Conservation (phyloP, 2,329 filamentous ascomycete species). For the Aspergillus aculeatus region DNA sequence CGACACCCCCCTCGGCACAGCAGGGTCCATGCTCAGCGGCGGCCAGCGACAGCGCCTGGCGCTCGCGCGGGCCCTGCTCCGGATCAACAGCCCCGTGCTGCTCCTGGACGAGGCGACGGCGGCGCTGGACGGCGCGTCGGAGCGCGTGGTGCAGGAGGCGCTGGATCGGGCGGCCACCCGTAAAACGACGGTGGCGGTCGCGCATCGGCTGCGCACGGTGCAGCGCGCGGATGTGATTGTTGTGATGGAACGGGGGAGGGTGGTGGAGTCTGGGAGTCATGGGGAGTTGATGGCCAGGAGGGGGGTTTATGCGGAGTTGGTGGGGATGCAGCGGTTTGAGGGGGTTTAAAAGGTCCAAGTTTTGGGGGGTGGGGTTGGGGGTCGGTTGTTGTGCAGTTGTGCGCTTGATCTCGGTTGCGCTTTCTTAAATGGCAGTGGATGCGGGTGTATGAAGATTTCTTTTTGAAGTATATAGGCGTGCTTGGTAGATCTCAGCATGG, state of each 20-base stretch:
- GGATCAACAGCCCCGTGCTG: conserved; percentile 71
- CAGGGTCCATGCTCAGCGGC: conserved; percentile 46
- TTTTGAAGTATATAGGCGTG: too few relatives aligned
- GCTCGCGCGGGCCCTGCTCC: conserved; percentile 76
- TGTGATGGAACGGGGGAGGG: conserved; percentile 25
- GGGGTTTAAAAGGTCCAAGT: neutral
- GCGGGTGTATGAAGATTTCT: too few relatives aligned
- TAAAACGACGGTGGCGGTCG: conserved; percentile 28
- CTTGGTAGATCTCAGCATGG: too few relatives aligned
- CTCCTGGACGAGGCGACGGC: conserved; percentile 33
- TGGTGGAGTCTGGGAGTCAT: conserved; percentile 24
- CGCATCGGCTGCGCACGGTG: conserved; percentile 31
- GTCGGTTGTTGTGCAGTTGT: too few relatives aligned
- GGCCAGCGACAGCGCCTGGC: conserved; percentile 62
- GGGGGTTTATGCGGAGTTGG: neutral
- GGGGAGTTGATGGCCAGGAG: neutral
- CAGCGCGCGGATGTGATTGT: conserved; percentile 30
- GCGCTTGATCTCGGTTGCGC: too few relatives aligned
- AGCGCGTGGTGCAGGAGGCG: conserved; percentile 25
- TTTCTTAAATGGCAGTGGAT: too few relatives aligned
- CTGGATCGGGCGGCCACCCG: conserved; percentile 17
- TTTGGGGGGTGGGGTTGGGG: too few relatives aligned
- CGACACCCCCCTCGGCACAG: neutral
- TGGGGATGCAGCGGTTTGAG: neutral
- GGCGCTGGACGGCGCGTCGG: conserved; percentile 22